Evolutionary conservation across 306 rosid genomes (phyloP).

Genomic region (Sesbania bispinosa): DNA sequence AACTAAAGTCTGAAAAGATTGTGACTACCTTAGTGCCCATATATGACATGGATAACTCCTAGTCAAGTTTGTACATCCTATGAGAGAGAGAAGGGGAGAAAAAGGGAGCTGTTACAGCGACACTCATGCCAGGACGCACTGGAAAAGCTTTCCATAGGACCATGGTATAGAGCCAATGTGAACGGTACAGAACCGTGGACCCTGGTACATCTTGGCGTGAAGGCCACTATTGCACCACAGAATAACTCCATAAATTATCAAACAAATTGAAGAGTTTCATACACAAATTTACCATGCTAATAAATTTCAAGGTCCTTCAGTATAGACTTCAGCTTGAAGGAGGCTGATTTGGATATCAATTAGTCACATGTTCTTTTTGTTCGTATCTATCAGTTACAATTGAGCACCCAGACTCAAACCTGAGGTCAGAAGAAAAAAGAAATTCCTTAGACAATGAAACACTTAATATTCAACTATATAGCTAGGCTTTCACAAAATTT

Average conservation of each 20-base stretch:
- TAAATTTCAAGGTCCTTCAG: background rate
- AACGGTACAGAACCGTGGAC: constrained; percentile 7
- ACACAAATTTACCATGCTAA: constrained; percentile 11
- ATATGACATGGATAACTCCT: background rate
- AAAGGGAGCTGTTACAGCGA: too few species aligned
- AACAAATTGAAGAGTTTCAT: constrained; percentile 7
- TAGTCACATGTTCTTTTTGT: background rate
- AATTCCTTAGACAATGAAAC: constrained; percentile 7
- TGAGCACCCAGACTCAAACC: constrained; percentile 9
- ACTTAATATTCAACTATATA: background rate
- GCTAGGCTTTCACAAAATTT: background rate
- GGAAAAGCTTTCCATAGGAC: too few species aligned
- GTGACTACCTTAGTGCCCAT: background rate
- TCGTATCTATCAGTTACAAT: background rate
- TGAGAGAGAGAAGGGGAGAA: background rate
- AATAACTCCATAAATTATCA: constrained; percentile 27
- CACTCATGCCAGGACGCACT: background rate
- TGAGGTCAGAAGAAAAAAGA: background rate
- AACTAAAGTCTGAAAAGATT: background rate
- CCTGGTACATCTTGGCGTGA: constrained; percentile 5
- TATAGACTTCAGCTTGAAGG: background rate
- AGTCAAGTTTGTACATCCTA: background rate
- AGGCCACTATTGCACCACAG: background rate
- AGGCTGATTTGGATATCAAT: background rate
- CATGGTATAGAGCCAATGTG: too few species aligned